Evolutionary conservation across 768 basidiomycete genomes (phyloP), one percentile per base, ranked within the genome.

Genomic region (Tricholomella constricta): DNA sequence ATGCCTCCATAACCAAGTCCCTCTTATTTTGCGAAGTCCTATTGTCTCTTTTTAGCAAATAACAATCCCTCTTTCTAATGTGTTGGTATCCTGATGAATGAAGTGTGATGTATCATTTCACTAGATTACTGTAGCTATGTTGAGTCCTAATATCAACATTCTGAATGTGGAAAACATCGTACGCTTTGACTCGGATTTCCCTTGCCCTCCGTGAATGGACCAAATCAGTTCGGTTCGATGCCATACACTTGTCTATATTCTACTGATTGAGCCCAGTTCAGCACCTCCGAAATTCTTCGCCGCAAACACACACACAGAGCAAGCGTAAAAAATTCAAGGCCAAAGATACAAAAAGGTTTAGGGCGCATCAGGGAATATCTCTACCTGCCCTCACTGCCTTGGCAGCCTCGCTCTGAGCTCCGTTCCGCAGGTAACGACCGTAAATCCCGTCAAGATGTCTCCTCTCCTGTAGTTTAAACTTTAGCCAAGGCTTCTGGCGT

Each of bases 351-450:
- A n/a, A n/a, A n/a, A n/a, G n/a, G n/a, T n/a, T n/a, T n/a, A n/a
- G n/a, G n/a, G n/a, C n/a, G n/a, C n/a, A n/a, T 67, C 60, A 75
- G 45, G 77, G 80, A 62, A 82, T 67, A 7, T 55, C 50, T 53
- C 69, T 65, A 4, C 80, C 79, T 23, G 71, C 72, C 42, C 79
- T 70, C 11, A 74, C 75, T 5, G 80, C 81, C 55, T 79, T 80
- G 0, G 81, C 81, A 26, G 73, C 76, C 45, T 78, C 79, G 53
- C 79, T 78, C 62, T 80, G 75, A 2, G 81, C 77, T 57, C 83
- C 80, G 57, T 86, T 76, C 7, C 75, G 74, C 35, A 86, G 68
- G 62, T 83, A 86, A 3, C 83, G 75, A 7, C 70, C 76, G 54
- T 80, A 81, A 1, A 85, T 78, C 44, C 72, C 73, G 4, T 67